These are phyloP conservation scores for Angophora floribunda DNA, from an alignment of 345 rosid species.

Conservation along the genomic window DNA sequence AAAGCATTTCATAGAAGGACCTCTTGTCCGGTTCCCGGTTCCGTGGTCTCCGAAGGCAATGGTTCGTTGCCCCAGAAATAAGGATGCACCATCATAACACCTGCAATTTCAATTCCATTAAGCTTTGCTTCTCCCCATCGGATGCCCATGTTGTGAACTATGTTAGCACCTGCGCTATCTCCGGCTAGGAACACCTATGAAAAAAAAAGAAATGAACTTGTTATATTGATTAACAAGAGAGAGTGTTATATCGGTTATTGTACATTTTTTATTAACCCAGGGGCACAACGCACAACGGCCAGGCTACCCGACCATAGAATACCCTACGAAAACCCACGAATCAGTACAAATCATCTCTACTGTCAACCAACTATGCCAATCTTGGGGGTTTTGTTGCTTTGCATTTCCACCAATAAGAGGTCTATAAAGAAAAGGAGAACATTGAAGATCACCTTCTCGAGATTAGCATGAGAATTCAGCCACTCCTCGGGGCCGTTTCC, in stretches of 20 bases:
- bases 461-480: neutral
- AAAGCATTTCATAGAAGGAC: neutral
- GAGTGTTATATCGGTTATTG: neutral
- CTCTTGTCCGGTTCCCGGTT: neutral
- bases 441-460: neutral
- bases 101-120: neutral
- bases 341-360: neutral
- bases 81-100: conserved; percentile 19
- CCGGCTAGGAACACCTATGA: conserved; percentile 15
- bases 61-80: conserved; percentile 18
- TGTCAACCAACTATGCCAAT: neutral
- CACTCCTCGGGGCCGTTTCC: conserved; percentile 18
- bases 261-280: neutral
- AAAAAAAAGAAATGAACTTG: neutral
- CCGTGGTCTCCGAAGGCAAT: neutral
- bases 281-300: neutral
- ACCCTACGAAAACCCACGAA: neutral
- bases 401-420: neutral
- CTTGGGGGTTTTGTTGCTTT: neutral
- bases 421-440: neutral
- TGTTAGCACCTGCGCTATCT: conserved; percentile 29
- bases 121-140: neutral
- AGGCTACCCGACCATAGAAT: neutral
- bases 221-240: neutral
- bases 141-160: conserved; percentile 11